phyloP scores from a whole-genome alignment of 306 rosid species.

The Lathyrus oleraceus region DNA sequence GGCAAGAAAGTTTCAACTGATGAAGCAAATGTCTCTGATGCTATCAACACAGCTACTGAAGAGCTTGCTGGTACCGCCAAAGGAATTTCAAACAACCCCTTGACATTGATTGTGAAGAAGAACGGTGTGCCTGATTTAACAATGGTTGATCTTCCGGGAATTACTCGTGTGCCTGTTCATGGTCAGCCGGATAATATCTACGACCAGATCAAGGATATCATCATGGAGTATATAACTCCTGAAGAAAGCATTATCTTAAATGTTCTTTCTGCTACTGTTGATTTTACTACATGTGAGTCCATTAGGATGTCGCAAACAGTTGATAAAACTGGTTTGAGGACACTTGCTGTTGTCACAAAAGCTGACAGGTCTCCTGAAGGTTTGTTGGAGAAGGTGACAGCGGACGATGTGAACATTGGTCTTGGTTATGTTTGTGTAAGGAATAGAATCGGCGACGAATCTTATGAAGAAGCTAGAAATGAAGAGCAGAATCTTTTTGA shows the following conservation, averaged over 20 bases:
- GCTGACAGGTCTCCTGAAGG: conserved; percentile 64
- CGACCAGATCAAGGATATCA: conserved; percentile 31
- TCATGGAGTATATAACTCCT: neutral
- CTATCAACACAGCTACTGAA: conserved; percentile 42
- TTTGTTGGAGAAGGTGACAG: conserved; percentile 51
- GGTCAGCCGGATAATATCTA: conserved; percentile 59
- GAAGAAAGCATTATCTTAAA: neutral
- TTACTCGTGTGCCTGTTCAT: conserved; percentile 57
- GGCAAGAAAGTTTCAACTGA: conserved; percentile 33
- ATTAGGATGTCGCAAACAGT: conserved; percentile 29
- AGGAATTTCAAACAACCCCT: conserved; percentile 47
- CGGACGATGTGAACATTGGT: conserved; percentile 61
- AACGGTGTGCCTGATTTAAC: conserved; percentile 56
- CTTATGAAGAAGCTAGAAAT: conserved; percentile 48
- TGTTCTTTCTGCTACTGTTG: conserved; percentile 3
- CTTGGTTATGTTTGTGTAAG: conserved; percentile 33
- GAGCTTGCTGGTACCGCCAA: conserved; percentile 49
- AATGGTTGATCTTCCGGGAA: conserved; percentile 65
- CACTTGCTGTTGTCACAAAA: conserved; percentile 59
- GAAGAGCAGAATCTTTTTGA: conserved; percentile 44
- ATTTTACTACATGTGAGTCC: neutral
- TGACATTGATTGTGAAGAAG: conserved; percentile 52
- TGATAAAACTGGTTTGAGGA: conserved; percentile 53
- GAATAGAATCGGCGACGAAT: conserved; percentile 45
- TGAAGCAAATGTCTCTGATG: conserved; percentile 41